Evolutionary conservation across 2,329 filamentous ascomycete genomes (phyloP).

Genomic region (Fusarium sarcochroum): DNA sequence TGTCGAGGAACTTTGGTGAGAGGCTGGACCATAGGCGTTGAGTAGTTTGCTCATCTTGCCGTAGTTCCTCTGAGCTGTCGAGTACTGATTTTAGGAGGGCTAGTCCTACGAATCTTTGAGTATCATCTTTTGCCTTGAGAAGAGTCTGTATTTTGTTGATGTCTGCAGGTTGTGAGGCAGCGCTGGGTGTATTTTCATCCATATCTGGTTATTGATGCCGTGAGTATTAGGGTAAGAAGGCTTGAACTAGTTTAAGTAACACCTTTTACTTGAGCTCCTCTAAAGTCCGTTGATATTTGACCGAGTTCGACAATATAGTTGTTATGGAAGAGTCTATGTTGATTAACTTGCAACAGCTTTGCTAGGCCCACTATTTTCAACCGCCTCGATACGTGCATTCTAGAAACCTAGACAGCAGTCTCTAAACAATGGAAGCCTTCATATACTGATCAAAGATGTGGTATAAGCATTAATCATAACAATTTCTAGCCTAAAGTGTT

Average conservation of each 20-base stretch:
- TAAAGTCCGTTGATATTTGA: no score
- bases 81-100: slow-evolving; percentile 76
- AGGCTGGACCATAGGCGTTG: slow-evolving; percentile 71
- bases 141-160: slow-evolving; percentile 67
- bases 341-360: slow-evolving; percentile 7
- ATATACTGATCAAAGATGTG: no score
- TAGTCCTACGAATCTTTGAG: slow-evolving; percentile 76
- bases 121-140: slow-evolving; percentile 74
- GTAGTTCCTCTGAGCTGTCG: slow-evolving; percentile 69
- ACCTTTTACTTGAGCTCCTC: no score
- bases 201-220: slow-evolving; percentile 3
- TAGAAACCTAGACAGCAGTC: no score
- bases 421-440: no score
- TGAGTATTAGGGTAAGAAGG: not conserved
- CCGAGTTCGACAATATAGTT: not conserved
- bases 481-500: not conserved
- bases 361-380: slow-evolving; percentile 37
- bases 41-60: slow-evolving; percentile 62
- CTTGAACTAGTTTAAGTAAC: no score
- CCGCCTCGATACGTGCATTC: slow-evolving; percentile 32
- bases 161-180: slow-evolving; percentile 36
- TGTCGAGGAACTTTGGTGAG: slow-evolving; percentile 74
- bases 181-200: slow-evolving; percentile 13
- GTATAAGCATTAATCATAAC: no score
- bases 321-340: slow-evolving; percentile 11